Base-by-base conservation (phyloP, 2,329 filamentous ascomycete species). In the Colletotrichum noveboracense region DNA sequence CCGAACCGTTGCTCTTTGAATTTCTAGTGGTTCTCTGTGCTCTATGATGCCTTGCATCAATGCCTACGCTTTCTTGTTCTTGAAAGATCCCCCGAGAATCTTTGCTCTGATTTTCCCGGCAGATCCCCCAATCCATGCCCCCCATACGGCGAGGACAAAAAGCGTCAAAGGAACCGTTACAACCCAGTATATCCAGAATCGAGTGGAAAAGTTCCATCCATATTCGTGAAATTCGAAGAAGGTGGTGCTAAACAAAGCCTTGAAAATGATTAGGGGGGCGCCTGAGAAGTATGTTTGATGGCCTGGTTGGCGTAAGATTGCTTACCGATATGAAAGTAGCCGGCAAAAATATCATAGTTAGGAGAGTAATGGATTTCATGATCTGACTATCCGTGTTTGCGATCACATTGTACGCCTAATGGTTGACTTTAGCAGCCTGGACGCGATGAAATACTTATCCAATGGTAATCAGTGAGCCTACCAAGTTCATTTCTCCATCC, bases 11-110 rank as follows among this genome's bases (percentile, higher is more conserved):
- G 18, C 18, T 10, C 18, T 48, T 48, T 9, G 9, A 2, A 21
- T 12, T 7, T 12, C 0, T n/a, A 48, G 18, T 12, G 18, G n/a
- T 6, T 10, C 10, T 6, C 18, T 12, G 5, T n/a, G 1, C 38
- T 48, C 38, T 48, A 2, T 12, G 5, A 10, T 48, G 5, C 13
- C 43, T 10, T 48, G 9, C 9, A 6, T 48, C 7, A 48, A 21
- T 21, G 9, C 6, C 9, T 12, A 21, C 10, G 43, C 43, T 48
- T 6, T 48, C 9, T 48, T 48, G 3, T 12, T 48, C 43, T 48
- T 48, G 5, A n/a, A 13, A 48, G 43, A 48, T 12, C 43, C 43
- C 43, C n/a, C 43, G n/a, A 48, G 18, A 48, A 48, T 48, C 43
- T 48, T 48, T 21, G 5, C 43, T 48, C 43, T 48, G 43, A 21